These are phyloP conservation scores for Pyrenophora tritici-repentis DNA, from an alignment of 2,329 filamentous ascomycete species.

Conservation along the genomic window DNA sequence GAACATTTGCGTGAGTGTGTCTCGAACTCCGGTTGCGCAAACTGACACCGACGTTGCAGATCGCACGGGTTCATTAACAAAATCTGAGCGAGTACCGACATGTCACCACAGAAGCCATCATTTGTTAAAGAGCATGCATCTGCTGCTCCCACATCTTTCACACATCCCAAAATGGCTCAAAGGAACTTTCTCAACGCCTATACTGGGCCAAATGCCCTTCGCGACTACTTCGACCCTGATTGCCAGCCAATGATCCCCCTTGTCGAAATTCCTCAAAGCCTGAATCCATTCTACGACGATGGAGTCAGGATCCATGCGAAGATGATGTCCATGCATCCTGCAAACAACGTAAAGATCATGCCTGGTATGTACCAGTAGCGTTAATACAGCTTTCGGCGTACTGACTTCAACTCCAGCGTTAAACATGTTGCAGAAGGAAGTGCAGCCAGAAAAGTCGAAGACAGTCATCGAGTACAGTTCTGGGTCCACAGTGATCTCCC, in stretches of 20 bases:
- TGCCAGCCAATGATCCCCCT: slow-evolving; percentile 62
- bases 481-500: slow-evolving; percentile 28
- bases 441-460: slow-evolving; percentile 18
- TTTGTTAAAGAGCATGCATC: slow-evolving; percentile 1
- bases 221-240: slow-evolving; percentile 65
- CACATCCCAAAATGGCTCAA: slow-evolving; percentile 10
- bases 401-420: slow-evolving; percentile 11
- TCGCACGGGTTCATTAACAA: neutral
- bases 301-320: slow-evolving; percentile 68
- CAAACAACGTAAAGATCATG: slow-evolving; percentile 68
- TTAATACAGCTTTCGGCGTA: neutral
- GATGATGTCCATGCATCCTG: slow-evolving; percentile 68
- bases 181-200: slow-evolving; percentile 57
- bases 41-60: neutral
- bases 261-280: slow-evolving; percentile 62
- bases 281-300: slow-evolving; percentile 64
- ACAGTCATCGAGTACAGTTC: slow-evolving; percentile 29
- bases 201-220: slow-evolving; percentile 61
- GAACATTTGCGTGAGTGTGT: slow-evolving; percentile 1
- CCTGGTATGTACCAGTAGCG: slow-evolving; percentile 51
- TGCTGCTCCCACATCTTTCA: neutral
- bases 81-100: neutral
- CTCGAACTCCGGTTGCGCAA: neutral
- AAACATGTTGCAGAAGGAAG: slow-evolving; percentile 25
- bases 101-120: neutral